Evolutionary conservation across 2,329 filamentous ascomycete genomes (phyloP), one percentile per base, ranked within the genome.

Genomic region (Epichloe sp.): DNA sequence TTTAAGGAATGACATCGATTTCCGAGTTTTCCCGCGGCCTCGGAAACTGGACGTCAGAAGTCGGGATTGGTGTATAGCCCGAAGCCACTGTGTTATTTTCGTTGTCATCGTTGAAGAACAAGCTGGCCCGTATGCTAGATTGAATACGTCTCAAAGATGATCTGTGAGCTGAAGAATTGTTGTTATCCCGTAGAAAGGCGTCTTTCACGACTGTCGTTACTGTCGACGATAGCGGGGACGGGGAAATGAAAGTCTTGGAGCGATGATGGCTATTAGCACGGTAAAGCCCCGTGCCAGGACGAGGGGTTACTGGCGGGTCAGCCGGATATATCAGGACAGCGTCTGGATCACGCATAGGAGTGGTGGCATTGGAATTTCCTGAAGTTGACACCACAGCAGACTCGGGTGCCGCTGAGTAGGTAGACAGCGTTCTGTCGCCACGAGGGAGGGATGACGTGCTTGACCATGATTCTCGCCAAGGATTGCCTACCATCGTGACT

Each of bases 141-240:
- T 75, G 69, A 50, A 74, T 67, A 12, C 75, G 70, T 45, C 71
- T 66, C 46, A 73, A 64, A 8, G 74, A 74, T 10, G 71, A 69
- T 50, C 66, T 70, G 41, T 68, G 68, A 5, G 68, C 53, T 19
- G 67, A 58, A 0, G 69, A 62, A 35, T 62, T 63, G 26, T 72
- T 69, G 15, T 72, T 66, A 35, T 71, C 69, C 11, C 74, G 67
- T 2, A 78, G 66, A 34, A 80, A 68, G 11, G 71, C 75, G 56
- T 81, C 78, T 42, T 77, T 74, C 43, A 82, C 74, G 0, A 78
- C 76, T 0, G 76, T 75, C 17, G 71, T 78, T 38, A 82, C 74
- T 1, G 78, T 80, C 0, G 77, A 79, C 2, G 77, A 79, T 36
- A 81, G 69, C 0, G 78, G 78, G 0, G 78, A 80, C 11, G 78